These are phyloP conservation scores for Forsythia viridissima DNA, from an alignment of 257 asterid species.

Conservation along the genomic window DNA sequence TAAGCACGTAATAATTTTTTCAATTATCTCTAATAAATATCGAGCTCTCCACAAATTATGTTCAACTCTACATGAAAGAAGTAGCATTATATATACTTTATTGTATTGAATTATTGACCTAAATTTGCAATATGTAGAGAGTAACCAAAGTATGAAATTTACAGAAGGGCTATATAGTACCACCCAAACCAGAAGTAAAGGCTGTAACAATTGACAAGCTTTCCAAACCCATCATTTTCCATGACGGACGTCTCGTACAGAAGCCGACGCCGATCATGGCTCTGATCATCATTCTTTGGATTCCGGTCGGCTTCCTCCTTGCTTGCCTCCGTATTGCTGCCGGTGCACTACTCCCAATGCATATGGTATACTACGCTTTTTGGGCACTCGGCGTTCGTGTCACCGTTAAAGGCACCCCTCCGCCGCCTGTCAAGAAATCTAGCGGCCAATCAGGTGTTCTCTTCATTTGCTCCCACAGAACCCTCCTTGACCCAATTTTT, in stretches of 20 bases:
- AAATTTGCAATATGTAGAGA: background rate
- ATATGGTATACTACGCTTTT: constrained; percentile 50
- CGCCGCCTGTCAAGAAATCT: constrained; percentile 37
- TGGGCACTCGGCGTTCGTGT: constrained; percentile 64
- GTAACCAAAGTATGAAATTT: background rate
- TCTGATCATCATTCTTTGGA: constrained; percentile 54
- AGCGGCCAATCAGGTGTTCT: constrained; percentile 47
- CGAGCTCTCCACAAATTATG: background rate
- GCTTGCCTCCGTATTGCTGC: constrained; percentile 61
- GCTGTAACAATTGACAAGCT: constrained; percentile 52
- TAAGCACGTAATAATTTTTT: background rate
- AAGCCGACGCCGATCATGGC: constrained; percentile 55
- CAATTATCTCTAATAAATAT: background rate
- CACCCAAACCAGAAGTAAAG: constrained; percentile 46
- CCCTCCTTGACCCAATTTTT: constrained; percentile 62
- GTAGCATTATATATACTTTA: background rate
- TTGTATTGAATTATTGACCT: background rate
- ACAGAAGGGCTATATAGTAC: constrained; percentile 59
- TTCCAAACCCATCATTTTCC: constrained; percentile 64
- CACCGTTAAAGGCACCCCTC: constrained; percentile 53
- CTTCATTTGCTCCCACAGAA: constrained; percentile 62
- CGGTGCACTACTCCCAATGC: constrained; percentile 65
- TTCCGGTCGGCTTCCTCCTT: constrained; percentile 53
- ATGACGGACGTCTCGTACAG: constrained; percentile 62
- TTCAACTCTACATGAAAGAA: background rate